phyloP scores from a whole-genome alignment of 805 yeast species.

The Dipodascus geniculatus region DNA sequence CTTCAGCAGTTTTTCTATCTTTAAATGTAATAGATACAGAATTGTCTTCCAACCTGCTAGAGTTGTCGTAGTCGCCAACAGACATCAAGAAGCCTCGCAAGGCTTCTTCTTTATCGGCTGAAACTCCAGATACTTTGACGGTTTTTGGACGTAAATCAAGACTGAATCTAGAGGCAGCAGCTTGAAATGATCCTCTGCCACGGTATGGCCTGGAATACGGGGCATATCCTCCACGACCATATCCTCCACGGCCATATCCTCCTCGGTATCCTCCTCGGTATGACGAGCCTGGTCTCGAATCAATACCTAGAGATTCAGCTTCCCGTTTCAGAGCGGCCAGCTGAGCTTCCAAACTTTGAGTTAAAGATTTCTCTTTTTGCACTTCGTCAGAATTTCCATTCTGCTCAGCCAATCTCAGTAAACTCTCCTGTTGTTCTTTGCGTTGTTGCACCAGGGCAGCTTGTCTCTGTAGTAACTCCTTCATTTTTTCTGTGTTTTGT shows the following conservation, averaged over 20 bases:
- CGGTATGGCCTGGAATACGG: constrained; percentile 18
- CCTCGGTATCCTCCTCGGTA: constrained; percentile 17
- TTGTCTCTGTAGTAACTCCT: constrained; percentile 25
- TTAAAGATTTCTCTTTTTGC: constrained; percentile 12
- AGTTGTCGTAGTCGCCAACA: constrained; percentile 18
- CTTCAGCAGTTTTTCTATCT: constrained; percentile 29
- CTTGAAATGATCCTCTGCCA: constrained; percentile 13
- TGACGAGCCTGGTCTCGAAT: constrained; percentile 5
- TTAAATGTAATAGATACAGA: constrained; percentile 21
- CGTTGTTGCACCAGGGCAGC: constrained; percentile 26
- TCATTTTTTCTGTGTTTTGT: constrained; percentile 23
- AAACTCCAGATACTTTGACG: constrained; percentile 23
- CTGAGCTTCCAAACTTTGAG: constrained; percentile 24
- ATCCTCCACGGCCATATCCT: constrained; percentile 12
- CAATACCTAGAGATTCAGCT: constrained; percentile 23
- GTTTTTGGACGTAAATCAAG: constrained; percentile 30
- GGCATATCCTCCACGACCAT: constrained; percentile 15
- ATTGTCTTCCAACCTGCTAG: constrained; percentile 9
- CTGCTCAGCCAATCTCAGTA: constrained; percentile 13
- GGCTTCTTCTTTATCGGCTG: constrained; percentile 23
- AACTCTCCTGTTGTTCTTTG: constrained; percentile 19
- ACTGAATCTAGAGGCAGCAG: constrained; percentile 15
- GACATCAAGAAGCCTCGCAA: constrained; percentile 22
- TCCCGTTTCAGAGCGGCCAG: constrained; percentile 25
- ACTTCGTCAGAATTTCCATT: constrained; percentile 13